Evolutionary conservation across 176 grass and related monocot species (phyloP).

Genomic region (Oryza brachyantha): DNA sequence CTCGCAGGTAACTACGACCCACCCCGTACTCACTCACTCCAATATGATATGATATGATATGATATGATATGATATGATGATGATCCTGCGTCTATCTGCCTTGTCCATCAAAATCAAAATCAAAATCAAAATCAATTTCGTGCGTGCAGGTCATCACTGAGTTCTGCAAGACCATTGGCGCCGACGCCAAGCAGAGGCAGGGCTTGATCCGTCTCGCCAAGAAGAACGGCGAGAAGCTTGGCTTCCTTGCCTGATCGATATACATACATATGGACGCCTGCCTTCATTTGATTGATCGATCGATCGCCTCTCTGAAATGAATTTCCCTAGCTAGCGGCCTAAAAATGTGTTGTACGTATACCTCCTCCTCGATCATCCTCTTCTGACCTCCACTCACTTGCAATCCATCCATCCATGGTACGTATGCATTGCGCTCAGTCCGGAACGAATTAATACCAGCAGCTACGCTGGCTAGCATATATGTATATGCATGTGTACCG

Average conservation of each 20-base stretch:
- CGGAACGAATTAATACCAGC: neutral
- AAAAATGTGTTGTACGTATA: neutral
- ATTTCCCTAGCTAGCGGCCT: neutral
- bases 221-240: conserved; percentile 97
- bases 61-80: too few relatives aligned
- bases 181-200: conserved; percentile 88
- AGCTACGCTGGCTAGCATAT: neutral
- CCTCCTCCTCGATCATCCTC: too few relatives aligned
- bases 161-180: conserved; percentile 96
- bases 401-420: neutral
- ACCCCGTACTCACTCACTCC: too few relatives aligned
- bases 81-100: too few relatives aligned
- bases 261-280: neutral
- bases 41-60: too few relatives aligned
- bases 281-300: neutral
- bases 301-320: neutral
- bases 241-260: conserved; percentile 69
- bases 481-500: neutral
- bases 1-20: conserved; percentile 97
- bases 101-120: too few relatives aligned
- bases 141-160: conserved; percentile 75
- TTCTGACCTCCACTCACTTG: neutral
- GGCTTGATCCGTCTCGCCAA: conserved; percentile 92
- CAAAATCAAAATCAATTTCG: too few relatives aligned
- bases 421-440: neutral